Evolutionary conservation across 2,329 filamentous ascomycete species (phyloP).

Genomic region (Xylariaceae sp.): DNA sequence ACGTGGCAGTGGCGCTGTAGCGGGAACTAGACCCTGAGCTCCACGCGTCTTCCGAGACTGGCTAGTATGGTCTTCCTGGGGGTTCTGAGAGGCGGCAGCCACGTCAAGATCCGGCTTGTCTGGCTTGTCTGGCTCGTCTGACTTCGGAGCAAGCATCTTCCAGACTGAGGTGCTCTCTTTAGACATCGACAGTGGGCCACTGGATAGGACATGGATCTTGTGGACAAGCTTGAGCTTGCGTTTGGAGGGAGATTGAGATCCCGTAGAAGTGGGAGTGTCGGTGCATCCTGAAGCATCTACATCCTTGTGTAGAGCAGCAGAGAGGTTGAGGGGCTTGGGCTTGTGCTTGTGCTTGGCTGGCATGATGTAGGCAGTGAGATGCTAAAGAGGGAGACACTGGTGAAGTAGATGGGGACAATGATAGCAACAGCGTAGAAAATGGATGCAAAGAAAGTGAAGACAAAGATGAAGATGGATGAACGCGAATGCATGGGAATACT

Average conservation of each 20-base stretch:
- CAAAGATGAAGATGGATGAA: too few species aligned
- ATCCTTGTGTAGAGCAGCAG: not conserved
- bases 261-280: not conserved
- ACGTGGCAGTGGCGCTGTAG: constrained; percentile 2
- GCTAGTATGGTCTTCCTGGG: not conserved
- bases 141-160: too few species aligned
- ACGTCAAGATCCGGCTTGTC: not conserved
- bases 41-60: not conserved
- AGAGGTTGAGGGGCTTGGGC: not conserved
- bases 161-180: too few species aligned
- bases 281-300: not conserved
- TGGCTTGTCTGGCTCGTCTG: too few species aligned
- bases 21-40: constrained; percentile 1
- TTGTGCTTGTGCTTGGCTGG: not conserved
- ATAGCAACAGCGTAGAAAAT: too few species aligned
- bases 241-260: not conserved
- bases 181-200: constrained; percentile 14
- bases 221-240: constrained; percentile 23
- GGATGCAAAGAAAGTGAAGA: too few species aligned
- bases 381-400: too few species aligned
- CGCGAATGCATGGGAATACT: too few species aligned
- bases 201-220: constrained; percentile 19
- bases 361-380: constrained; percentile 5
- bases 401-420: too few species aligned
- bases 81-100: not conserved